phyloP scores from a whole-genome alignment of 2,329 filamentous ascomycete genomes.

The Colletotrichum trifolii region DNA sequence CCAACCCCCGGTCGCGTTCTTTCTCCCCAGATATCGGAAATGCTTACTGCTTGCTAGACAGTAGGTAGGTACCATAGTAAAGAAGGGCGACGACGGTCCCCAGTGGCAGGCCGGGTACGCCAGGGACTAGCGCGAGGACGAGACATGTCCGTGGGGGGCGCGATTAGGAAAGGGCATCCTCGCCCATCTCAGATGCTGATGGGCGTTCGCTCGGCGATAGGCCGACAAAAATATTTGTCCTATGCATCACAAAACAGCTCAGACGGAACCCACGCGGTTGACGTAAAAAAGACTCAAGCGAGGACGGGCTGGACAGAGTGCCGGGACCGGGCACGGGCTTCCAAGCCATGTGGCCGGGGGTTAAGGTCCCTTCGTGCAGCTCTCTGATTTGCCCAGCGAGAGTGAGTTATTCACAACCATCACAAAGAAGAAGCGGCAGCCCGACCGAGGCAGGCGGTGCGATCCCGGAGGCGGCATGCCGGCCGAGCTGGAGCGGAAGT shows the following conservation, averaged over 20 bases:
- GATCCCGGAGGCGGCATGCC: constrained; percentile 33
- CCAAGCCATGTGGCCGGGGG: constrained; percentile 11
- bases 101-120: constrained; percentile 13
- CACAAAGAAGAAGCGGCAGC: constrained; percentile 28
- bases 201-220: constrained; percentile 31
- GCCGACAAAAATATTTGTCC: constrained; percentile 24
- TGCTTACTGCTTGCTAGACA: constrained; percentile 3
- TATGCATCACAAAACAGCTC: constrained; percentile 29
- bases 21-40: constrained; percentile 19
- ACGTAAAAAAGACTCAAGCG: constrained; percentile 34
- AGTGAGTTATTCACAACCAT: constrained; percentile 28
- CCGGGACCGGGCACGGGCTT: constrained; percentile 34
- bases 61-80: too few species aligned
- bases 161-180: constrained; percentile 15
- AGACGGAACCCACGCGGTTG: constrained; percentile 32
- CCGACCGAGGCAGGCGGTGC: constrained; percentile 25
- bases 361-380: constrained; percentile 24
- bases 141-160: constrained; percentile 35
- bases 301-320: constrained; percentile 32
- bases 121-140: constrained; percentile 28
- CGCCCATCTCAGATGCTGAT: constrained; percentile 19
- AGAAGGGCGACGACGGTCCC: background rate
- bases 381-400: constrained; percentile 32
- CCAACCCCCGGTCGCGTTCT: constrained; percentile 9
- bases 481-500: constrained; percentile 8